These are phyloP conservation scores for Cyberlindnera nakhonratchasimensis DNA, from an alignment of 805 yeast genomes.

Conservation along the genomic window DNA sequence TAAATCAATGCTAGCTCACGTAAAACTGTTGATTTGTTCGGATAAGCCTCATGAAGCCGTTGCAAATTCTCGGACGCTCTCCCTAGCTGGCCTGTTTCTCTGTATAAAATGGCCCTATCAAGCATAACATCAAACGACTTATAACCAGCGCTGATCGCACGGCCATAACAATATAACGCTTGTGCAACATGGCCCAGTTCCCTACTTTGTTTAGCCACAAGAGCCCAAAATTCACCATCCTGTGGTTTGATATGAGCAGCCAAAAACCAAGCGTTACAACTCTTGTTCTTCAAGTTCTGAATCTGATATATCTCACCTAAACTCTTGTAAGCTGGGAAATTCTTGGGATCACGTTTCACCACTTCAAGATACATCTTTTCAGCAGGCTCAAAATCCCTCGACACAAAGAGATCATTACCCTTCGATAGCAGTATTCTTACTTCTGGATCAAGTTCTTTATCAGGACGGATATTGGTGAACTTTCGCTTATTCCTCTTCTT, in stretches of 20 bases:
- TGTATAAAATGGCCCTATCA: constrained; percentile 63
- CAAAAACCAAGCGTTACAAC: constrained; percentile 77
- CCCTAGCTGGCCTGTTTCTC: constrained; percentile 60
- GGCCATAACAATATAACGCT: constrained; percentile 73
- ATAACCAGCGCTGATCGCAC: constrained; percentile 49
- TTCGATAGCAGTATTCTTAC: constrained; percentile 59
- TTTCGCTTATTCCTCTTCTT: constrained; percentile 36
- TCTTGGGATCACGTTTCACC: constrained; percentile 70
- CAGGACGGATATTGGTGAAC: constrained; percentile 31
- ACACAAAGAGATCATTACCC: constrained; percentile 80
- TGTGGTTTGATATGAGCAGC: constrained; percentile 76
- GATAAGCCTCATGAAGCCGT: constrained; percentile 51
- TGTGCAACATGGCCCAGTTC: constrained; percentile 68
- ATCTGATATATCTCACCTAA: constrained; percentile 77
- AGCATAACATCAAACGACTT: constrained; percentile 54
- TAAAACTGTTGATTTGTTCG: constrained; percentile 55
- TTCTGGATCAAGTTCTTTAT: constrained; percentile 63
- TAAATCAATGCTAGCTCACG: constrained; percentile 55
- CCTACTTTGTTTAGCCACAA: constrained; percentile 64
- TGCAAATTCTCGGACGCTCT: constrained; percentile 75
- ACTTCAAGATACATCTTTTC: constrained; percentile 61
- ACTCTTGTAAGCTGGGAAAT: constrained; percentile 82
- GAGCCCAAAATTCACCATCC: constrained; percentile 76
- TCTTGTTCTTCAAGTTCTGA: constrained; percentile 63
- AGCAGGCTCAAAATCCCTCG: constrained; percentile 57